Evolutionary conservation across 78 protist genomes (phyloP).

Genomic region (Emiliania huxleyi): DNA sequence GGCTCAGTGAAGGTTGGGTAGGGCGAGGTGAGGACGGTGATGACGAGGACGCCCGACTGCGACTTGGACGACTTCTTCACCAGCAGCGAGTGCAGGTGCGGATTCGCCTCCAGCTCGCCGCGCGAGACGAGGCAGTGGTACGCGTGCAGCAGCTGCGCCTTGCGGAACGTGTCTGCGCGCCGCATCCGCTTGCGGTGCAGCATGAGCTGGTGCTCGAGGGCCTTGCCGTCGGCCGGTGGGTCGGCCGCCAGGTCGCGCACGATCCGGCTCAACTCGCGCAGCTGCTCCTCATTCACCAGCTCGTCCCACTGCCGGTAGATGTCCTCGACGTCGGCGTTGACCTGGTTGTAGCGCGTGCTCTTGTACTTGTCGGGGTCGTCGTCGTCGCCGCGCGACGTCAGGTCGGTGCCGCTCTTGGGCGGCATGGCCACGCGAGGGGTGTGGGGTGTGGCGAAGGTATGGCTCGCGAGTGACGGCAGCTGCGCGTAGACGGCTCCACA

Average conservation of each 20-base stretch:
- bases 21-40: constrained; percentile 26
- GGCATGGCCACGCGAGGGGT: too few species aligned
- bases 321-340: neutral
- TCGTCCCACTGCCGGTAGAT: neutral
- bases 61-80: neutral
- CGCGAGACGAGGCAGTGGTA: neutral
- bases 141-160: neutral
- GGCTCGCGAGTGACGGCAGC: too few species aligned
- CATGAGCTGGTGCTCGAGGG: neutral
- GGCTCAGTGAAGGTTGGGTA: neutral
- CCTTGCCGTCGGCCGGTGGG: neutral
- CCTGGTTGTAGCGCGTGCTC: neutral
- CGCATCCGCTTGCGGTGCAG: neutral
- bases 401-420: too few species aligned
- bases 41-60: constrained; percentile 21
- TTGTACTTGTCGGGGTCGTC: neutral
- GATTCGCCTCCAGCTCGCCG: neutral
- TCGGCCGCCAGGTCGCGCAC: neutral
- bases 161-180: neutral
- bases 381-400: neutral
- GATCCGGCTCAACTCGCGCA: neutral
- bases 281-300: neutral
- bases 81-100: neutral
- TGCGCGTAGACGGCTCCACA: too few species aligned
- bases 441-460: too few species aligned